Evolutionary conservation across 1,284 basidiomycete genomes (phyloP).

Genomic region (Cryptococcus wingfieldii): DNA sequence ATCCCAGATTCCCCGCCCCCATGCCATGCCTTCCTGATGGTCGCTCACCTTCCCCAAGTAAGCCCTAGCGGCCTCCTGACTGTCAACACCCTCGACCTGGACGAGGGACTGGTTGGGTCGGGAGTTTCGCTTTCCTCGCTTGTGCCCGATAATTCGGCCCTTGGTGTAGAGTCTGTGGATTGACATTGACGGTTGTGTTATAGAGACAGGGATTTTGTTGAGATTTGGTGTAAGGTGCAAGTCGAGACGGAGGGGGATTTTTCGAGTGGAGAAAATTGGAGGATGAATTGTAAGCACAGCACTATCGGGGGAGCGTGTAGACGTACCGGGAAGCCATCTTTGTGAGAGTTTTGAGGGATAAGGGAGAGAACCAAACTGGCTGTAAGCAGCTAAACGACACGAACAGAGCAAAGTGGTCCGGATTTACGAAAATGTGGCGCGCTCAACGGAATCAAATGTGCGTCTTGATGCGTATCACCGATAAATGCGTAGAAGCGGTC

Average conservation of each 20-base stretch:
- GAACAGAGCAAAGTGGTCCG: no score
- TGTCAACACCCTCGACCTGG: constrained; percentile 94
- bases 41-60: constrained; percentile 92
- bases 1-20: background rate
- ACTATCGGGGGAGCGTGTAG: background rate
- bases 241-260: background rate
- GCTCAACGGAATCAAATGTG: no score
- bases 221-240: background rate
- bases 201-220: background rate
- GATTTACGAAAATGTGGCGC: no score
- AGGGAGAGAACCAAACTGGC: background rate
- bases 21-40: background rate
- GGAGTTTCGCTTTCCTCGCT: constrained; percentile 95
- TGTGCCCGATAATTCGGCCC: constrained; percentile 96
- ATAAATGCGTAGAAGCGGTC: no score
- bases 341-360: background rate
- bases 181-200: background rate
- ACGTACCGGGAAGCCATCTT: constrained; percentile 2
- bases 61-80: constrained; percentile 91
- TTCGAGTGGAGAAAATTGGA: background rate
- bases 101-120: constrained; percentile 92
- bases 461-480: no score
- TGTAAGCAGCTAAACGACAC: background rate
- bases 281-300: background rate
- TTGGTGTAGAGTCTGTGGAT: constrained; percentile 81